phyloP scores from a whole-genome alignment of 164 flowering plant species.

The Brasenia schreberi region DNA sequence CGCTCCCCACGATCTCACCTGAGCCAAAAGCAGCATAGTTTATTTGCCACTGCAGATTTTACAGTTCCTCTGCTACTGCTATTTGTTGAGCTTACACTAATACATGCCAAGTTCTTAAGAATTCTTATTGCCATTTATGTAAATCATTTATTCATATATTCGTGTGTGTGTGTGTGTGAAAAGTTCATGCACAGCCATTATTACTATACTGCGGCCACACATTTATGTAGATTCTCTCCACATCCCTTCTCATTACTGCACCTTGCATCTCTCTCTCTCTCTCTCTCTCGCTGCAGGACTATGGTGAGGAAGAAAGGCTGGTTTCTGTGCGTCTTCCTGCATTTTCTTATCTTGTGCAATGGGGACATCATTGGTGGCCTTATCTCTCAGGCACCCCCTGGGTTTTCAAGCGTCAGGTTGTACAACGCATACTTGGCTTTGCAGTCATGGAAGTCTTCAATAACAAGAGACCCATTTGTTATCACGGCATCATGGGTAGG shows the following conservation, averaged over 20 bases:
- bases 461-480: slow-evolving; percentile 62
- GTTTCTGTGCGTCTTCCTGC: not conserved
- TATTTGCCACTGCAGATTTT: too few relatives aligned
- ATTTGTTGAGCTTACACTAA: too few relatives aligned
- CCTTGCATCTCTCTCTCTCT: not conserved
- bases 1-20: too few relatives aligned
- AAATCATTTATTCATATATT: too few relatives aligned
- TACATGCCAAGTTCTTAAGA: too few relatives aligned
- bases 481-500: slow-evolving; percentile 61
- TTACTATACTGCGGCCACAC: not conserved
- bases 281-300: not conserved
- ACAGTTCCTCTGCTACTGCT: too few relatives aligned
- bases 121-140: too few relatives aligned
- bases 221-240: not conserved
- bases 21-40: too few relatives aligned
- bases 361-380: not conserved
- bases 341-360: not conserved
- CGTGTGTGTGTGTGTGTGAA: too few relatives aligned
- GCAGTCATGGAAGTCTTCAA: slow-evolving; percentile 89
- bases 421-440: slow-evolving; percentile 53
- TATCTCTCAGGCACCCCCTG: slow-evolving; percentile 13
- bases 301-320: not conserved
- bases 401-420: slow-evolving; percentile 20
- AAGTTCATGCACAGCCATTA: not conserved
- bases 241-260: not conserved